Conservation (phyloP, 225 moss, liverwort and hornwort genomes). For the Bryoerythrophyllum caledonicum region DNA sequence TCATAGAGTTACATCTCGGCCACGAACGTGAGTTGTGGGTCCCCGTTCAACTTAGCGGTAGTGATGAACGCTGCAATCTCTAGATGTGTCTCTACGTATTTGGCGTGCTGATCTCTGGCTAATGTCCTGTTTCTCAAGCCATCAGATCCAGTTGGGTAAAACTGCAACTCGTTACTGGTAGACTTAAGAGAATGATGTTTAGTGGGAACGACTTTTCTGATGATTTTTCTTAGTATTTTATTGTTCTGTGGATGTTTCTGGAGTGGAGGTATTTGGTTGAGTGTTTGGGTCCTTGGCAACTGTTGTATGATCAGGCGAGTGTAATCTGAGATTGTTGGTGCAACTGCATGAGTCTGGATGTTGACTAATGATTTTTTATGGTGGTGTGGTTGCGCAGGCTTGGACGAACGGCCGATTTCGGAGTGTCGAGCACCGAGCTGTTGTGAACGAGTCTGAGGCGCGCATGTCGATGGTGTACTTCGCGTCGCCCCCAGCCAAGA, state of each 20-base stretch:
- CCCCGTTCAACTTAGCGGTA: too few species aligned
- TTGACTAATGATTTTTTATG: background rate
- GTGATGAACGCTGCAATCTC: constrained; percentile 7
- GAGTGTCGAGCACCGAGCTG: constrained; percentile 57
- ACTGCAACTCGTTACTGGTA: background rate
- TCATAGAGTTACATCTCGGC: background rate
- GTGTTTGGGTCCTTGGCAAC: background rate
- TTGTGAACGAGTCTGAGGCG: constrained; percentile 49
- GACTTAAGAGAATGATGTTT: too few species aligned
- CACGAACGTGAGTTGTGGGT: constrained; percentile 24
- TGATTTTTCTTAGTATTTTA: too few species aligned
- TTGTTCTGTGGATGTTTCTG: background rate
- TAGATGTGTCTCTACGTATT: constrained; percentile 15
- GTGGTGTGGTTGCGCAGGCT: constrained; percentile 35
- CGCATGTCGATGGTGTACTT: constrained; percentile 58
- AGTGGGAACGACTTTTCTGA: too few species aligned
- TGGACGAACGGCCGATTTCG: constrained; percentile 55
- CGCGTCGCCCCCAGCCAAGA: constrained; percentile 22
- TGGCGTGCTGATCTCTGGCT: constrained; percentile 7
- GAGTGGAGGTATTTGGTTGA: background rate
- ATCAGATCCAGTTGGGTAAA: background rate
- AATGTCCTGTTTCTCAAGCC: background rate
- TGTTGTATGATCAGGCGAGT: constrained; percentile 8
- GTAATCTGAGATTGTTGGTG: background rate
- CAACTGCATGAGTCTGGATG: constrained; percentile 2